Conservation (phyloP, 768 basidiomycete species). For the Boletus edulis region DNA sequence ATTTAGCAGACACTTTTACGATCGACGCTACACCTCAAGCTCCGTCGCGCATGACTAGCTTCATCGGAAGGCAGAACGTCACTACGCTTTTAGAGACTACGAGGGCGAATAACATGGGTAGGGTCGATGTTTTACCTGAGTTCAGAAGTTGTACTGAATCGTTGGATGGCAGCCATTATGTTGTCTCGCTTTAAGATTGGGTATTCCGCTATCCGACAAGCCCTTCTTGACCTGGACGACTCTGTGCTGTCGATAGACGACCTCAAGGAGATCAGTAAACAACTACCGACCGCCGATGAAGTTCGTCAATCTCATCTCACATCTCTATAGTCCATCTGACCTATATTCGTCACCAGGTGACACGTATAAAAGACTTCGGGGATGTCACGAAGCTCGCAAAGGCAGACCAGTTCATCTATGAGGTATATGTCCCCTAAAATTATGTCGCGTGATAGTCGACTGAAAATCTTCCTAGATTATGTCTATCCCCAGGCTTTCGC, state of each 20-base stretch:
- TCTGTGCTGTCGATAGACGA: constrained; percentile 66
- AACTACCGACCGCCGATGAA: constrained; percentile 83
- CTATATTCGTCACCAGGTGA: constrained; percentile 39
- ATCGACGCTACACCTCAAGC: constrained; percentile 47
- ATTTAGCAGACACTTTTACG: constrained; percentile 72
- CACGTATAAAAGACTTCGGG: constrained; percentile 64
- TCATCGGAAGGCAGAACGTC: constrained; percentile 55
- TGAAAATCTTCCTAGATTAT: constrained; percentile 55
- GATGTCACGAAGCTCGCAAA: constrained; percentile 74
- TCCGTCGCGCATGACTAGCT: constrained; percentile 39
- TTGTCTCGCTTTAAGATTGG: constrained; percentile 69
- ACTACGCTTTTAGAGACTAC: constrained; percentile 77
- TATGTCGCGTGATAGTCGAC: neutral
- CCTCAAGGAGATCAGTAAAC: constrained; percentile 68
- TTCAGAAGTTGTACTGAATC: constrained; percentile 1
- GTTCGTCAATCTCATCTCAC: constrained; percentile 32
- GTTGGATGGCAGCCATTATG: constrained; percentile 65
- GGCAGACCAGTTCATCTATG: constrained; percentile 79
- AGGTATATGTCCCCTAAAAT: constrained; percentile 44
- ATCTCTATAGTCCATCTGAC: neutral
- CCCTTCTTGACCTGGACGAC: constrained; percentile 74
- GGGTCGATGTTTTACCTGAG: constrained; percentile 14
- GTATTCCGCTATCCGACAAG: constrained; percentile 62
- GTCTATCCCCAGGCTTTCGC: constrained; percentile 68
- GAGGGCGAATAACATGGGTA: constrained; percentile 82